These are phyloP conservation scores for Arthrinium phaeospermum DNA, from an alignment of 2,329 filamentous ascomycete genomes.

Conservation along the genomic window DNA sequence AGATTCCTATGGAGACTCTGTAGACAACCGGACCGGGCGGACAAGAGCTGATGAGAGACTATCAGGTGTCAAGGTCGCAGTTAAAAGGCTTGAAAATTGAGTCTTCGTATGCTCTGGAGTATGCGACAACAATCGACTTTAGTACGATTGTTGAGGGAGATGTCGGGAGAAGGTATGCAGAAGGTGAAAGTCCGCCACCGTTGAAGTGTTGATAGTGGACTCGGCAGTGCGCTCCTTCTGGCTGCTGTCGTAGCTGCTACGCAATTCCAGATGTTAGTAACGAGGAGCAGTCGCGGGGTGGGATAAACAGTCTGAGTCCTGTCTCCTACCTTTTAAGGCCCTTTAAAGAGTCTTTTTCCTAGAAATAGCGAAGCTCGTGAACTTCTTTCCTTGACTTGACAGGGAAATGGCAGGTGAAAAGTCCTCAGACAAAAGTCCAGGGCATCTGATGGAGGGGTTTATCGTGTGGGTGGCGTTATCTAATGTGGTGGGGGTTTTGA, in stretches of 20 bases:
- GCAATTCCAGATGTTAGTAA: not conserved
- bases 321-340: not conserved
- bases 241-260: not conserved
- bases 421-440: not conserved
- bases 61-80: not conserved
- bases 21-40: not conserved
- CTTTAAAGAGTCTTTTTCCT: not conserved
- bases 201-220: not conserved
- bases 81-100: not conserved
- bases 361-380: not conserved
- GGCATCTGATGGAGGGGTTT: constrained; percentile 19
- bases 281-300: not conserved
- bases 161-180: not conserved
- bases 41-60: not conserved
- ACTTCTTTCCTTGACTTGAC: not conserved
- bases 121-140: not conserved
- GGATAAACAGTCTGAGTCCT: not conserved
- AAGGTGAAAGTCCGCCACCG: constrained; percentile 15
- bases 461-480: constrained; percentile 22
- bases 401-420: not conserved
- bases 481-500: constrained; percentile 16
- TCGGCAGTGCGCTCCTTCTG: not conserved
- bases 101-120: not conserved
- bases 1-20: not conserved
- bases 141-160: not conserved